phyloP scores from a whole-genome alignment of 345 rosid species.

The Aurinia saxatilis region DNA sequence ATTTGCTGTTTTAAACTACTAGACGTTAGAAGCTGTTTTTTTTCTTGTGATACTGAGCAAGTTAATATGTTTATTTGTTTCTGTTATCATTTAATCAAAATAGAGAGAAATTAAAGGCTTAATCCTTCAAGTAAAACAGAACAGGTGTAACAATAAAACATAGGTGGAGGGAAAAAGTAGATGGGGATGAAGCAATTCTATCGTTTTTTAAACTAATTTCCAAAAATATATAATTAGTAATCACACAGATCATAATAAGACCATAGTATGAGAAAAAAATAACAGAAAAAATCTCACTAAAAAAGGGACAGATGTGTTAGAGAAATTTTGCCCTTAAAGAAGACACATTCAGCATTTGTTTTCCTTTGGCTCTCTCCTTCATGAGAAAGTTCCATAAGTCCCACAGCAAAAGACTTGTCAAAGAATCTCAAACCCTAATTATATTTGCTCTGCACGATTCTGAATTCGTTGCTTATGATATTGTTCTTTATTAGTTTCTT shows the following conservation, averaged over 20 bases:
- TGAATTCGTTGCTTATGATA: constrained; percentile 1
- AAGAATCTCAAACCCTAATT: constrained; percentile 14
- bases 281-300: constrained; percentile 4
- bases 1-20: not conserved
- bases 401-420: not conserved
- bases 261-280: not conserved
- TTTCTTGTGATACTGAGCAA: not conserved
- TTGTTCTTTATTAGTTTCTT: constrained; percentile 2
- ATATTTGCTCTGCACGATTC: constrained; percentile 22
- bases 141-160: constrained; percentile 15
- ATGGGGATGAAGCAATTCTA: not conserved
- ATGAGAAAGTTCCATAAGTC: constrained; percentile 40
- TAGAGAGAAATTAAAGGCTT: not conserved
- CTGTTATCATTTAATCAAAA: constrained; percentile 9
- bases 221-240: constrained; percentile 10
- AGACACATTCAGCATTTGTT: constrained; percentile 10
- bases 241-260: constrained; percentile 2
- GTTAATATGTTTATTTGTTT: not conserved
- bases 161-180: not conserved
- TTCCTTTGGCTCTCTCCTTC: constrained; percentile 37
- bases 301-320: not conserved
- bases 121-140: constrained; percentile 12
- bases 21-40: not conserved
- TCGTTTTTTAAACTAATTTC: constrained; percentile 16
- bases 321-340: constrained; percentile 25